Percentiles rank a stretch among this genome's conserved stretches.
Evolutionary conservation across 768 basidiomycete species (phyloP).

Genomic region (Tulasnella calospora): DNA sequence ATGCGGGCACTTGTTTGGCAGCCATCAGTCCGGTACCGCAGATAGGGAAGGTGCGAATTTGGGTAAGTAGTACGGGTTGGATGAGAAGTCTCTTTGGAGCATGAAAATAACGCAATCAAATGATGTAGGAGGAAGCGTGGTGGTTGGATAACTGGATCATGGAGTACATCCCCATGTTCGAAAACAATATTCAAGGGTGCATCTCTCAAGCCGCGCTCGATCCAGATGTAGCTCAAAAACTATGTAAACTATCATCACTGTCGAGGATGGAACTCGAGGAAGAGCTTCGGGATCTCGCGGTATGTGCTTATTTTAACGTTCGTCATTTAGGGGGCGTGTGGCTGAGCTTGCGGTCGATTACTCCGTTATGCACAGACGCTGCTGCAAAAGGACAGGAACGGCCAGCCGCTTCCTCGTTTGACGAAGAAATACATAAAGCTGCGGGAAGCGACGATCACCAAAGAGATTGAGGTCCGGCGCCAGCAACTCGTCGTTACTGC

Average conservation of each 20-base stretch:
- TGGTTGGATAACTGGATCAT: background rate
- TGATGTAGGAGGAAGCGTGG: background rate
- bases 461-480: background rate
- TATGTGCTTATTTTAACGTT: background rate
- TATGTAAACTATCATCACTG: background rate
- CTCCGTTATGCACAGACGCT: background rate
- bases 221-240: background rate
- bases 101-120: background rate
- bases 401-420: background rate
- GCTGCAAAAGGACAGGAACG: background rate
- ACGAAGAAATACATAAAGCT: background rate
- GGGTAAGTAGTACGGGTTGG: background rate
- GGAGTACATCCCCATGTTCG: constrained; percentile 2
- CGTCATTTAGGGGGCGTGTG: background rate
- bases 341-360: background rate
- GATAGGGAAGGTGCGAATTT: background rate
- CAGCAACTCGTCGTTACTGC: background rate
- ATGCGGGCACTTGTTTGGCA: background rate
- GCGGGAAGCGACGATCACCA: background rate
- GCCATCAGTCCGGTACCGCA: background rate
- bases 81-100: background rate
- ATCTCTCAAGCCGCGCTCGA: background rate
- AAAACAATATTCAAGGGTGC: background rate
- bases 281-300: background rate
- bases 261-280: background rate